Evolutionary conservation across 83 land plant species (phyloP), one percentile per base, ranked within the genome.

Genomic region (Thuja plicata): DNA sequence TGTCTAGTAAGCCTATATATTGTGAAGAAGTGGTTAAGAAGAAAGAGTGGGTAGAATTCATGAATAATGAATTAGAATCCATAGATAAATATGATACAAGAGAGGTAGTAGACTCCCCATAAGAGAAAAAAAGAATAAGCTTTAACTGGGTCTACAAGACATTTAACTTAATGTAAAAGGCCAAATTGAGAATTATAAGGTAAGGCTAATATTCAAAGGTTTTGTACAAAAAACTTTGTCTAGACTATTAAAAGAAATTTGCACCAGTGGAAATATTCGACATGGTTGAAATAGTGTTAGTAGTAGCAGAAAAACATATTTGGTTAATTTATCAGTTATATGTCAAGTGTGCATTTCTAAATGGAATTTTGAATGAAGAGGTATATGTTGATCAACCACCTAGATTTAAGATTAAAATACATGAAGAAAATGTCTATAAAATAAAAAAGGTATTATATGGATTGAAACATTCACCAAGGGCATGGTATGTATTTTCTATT

Each of bases 401-500:
- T 17, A 27, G 27, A 62, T 62, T 62, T 24, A 0, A 17, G 5
- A 24, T 62, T 62, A 24, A 78, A 66, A 88, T 85, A 12, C 7
- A 79, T 5, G 88, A 86, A 16, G 1, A 87, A 11, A 87, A 87
- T 6, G 2, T 87, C 19, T 87, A 52, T 32, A 30, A 19, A 3
- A 12, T 87, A 9, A 89, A 86, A 3, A 87, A 91, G 48, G 90
- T 66, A 37, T 71, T 87, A 17, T 88, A 90, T 83, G 89, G 86
- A 0, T 27, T 87, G 12, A 87, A 73, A 71, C 82, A 90, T 45
- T 83, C 88, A 30, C 71, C 88, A 24, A 27, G 88, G 13, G 38
- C 88, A 11, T 87, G 88, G 88, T 87, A 87, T 24, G 30, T 34
- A 70, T 27, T 43, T 40, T 54, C 60, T 90, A 17, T n/a, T 24